Base-by-base conservation (phyloP, 1,139 yeast genomes). In the Scheffersomyces segobiensis region DNA sequence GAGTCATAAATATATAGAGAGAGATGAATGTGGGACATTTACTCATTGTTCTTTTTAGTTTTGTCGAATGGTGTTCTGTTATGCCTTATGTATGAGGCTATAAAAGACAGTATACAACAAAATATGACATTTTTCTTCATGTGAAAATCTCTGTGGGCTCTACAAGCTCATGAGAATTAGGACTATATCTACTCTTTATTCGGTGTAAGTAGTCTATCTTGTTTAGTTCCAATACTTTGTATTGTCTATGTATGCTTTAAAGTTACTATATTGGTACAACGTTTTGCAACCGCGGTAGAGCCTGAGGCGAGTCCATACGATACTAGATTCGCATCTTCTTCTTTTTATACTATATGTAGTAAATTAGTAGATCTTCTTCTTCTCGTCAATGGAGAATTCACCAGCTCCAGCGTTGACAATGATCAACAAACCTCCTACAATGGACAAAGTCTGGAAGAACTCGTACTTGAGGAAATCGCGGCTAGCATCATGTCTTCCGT, bases 401-500 rank as follows among this genome's bases (percentile, higher is more conserved):
- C 99, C 99, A 51, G 99, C 98, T 64, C 99, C 99, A 8, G 97
- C 92, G 76, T 91, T 92, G 64, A 92, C 97, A 64, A 96, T 91
- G 67, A 95, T 80, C 63, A 95, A 78, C 65, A 95, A 84, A 1
- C 98, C 99, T 57, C 99, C 99, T 59, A 95, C 95, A 72, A 95
- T 95, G 60, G 97, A 89, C 70, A 95, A 82, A 52, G 97, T 92
- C 78, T 95, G 99, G 83, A 91, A 95, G 74, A 91, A 92, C 73
- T 93, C 98, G 74, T 93, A 95, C 73, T 92, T 91, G 73, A 93
- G 80, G 75, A 88, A 91, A 76, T 95, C 99, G 70, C 98, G 87
- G 75, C 89, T 86, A 46, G 96, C 87, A 69, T 89, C 92, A 62
- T 82, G 83, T 55, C 86, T 73, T 53, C 84, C 83, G 71, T 86